Conservation (phyloP, 176 grass and related monocot species). For the Melocanna baccifera region DNA sequence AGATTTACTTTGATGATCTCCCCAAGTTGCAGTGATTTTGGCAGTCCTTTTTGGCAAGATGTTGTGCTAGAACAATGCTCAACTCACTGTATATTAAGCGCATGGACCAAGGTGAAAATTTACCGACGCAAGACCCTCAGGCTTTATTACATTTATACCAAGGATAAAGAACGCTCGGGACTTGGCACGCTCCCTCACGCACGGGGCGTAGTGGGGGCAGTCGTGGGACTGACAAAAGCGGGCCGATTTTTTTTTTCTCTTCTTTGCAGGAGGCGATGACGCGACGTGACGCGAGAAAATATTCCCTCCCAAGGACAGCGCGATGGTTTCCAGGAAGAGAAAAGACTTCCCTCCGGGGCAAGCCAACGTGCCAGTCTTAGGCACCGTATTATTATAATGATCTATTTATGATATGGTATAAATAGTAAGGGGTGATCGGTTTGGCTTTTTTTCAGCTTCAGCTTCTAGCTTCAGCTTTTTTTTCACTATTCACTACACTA, state of each 20-base stretch:
- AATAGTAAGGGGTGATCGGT: too few species aligned
- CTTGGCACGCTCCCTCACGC: neutral
- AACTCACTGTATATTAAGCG: too few species aligned
- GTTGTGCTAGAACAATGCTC: neutral
- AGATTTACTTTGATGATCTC: neutral
- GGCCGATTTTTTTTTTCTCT: neutral
- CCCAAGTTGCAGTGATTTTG: neutral
- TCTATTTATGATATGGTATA: too few species aligned
- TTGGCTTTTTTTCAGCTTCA: too few species aligned
- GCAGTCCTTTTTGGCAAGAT: neutral
- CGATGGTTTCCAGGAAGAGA: slow-evolving; percentile 49
- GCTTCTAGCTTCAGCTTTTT: too few species aligned
- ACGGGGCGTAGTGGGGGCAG: neutral
- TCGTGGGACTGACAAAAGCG: slow-evolving; percentile 51
- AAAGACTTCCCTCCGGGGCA: too few species aligned
- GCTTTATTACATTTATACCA: slow-evolving; percentile 6
- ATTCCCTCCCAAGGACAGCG: slow-evolving; percentile 34
- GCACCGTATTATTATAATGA: too few species aligned
- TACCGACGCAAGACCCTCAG: neutral
- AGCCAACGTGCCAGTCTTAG: too few species aligned
- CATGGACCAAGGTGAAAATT: neutral
- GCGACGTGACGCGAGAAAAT: slow-evolving; percentile 43
- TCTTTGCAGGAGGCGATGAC: slow-evolving; percentile 24
- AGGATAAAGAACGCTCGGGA: neutral
- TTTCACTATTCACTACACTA: too few species aligned